Base-by-base conservation (phyloP, 31 red algal species). In the Endocladia muricata region DNA sequence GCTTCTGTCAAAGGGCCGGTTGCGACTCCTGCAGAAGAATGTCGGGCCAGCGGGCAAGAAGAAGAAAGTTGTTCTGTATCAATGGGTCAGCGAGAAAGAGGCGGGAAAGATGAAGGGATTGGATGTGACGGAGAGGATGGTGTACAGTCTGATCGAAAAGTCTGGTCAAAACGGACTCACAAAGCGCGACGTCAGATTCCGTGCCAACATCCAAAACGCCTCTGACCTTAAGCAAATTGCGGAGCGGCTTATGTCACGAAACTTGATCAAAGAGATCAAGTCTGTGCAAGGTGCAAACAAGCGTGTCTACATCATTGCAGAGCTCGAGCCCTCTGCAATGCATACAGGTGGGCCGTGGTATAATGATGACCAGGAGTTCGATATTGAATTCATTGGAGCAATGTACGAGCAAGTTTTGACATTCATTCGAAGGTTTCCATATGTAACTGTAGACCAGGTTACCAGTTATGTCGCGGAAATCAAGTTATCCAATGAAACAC, bases 311-410 rank as follows among this genome's bases (percentile, higher is more conserved):
- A 79, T 88, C 48, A 61, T 67, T 59, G 48, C 74, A 8, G 84
- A 73, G 38, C 36, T 88, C 19, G 84, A 88, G 34, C 68, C 74
- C 29, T 88, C 84, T 9, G 44, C 61, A 29, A 37, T 47, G 64
- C 84, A 88, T 68, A 79, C 74, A 31, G 74, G 84, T 35, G 84
- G 84, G 0, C 74, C 84, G 29, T 88, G 84, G 84, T 88, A 79
- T 49, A 72, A 72, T 31, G 84, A 88, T 41, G 84, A 88, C 23
- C 61, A 78, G 37, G 84, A 88, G 65, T 78, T 73, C 64, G 84
- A 88, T 32, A 68, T 41, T 61, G 56, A 36, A 30, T 88, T 88
- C 55, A 88, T 88, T 28, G 74, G 79, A 9, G 64, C 74, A 2
- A 79, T 88, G 7, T 88, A 88, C 43, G 65, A 58, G 15, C 65